These are phyloP conservation scores for Phyllosticta capitalensis DNA, from an alignment of 2,329 filamentous ascomycete species.

Conservation along the genomic window DNA sequence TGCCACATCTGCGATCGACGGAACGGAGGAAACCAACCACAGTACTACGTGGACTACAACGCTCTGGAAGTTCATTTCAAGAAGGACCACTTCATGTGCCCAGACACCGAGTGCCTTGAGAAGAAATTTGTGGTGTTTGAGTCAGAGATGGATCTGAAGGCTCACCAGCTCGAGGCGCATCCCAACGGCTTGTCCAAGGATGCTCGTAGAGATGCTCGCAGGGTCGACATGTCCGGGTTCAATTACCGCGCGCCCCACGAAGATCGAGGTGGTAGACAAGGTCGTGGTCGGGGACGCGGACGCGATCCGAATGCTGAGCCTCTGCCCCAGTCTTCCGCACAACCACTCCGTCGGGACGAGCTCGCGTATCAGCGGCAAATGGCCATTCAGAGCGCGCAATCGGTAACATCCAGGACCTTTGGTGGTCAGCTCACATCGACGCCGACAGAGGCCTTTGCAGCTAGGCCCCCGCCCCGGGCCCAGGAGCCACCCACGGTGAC, in stretches of 20 bases:
- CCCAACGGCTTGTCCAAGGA: conserved; percentile 73
- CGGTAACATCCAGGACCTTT: conserved; percentile 69
- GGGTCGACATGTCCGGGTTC: conserved; percentile 81
- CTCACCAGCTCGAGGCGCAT: conserved; percentile 79
- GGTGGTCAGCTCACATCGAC: conserved; percentile 65
- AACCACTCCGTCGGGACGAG: conserved; percentile 75
- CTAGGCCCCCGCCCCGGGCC: conserved; percentile 35
- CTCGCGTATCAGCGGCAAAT: conserved; percentile 85
- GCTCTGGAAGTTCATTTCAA: conserved; percentile 78
- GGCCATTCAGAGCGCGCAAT: conserved; percentile 81
- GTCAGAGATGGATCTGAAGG: conserved; percentile 89
- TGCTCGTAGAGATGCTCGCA: conserved; percentile 67
- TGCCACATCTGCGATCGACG: conserved; percentile 86
- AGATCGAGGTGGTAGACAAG: conserved; percentile 45
- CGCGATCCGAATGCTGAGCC: conserved; percentile 81
- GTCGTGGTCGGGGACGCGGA: conserved; percentile 51
- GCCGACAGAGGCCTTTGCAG: conserved; percentile 30
- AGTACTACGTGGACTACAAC: conserved; percentile 87
- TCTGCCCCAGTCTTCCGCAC: conserved; percentile 64
- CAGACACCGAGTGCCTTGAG: conserved; percentile 79
- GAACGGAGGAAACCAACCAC: conserved; percentile 55
- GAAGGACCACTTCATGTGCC: conserved; percentile 77
- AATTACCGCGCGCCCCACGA: conserved; percentile 67
- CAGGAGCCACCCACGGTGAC: conserved; percentile 30
- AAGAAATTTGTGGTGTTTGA: conserved; percentile 98